Evolutionary conservation across 2,329 filamentous ascomycete species (phyloP), one percentile per base, ranked within the genome.

Genomic region (Ambrosiella beaveri): DNA sequence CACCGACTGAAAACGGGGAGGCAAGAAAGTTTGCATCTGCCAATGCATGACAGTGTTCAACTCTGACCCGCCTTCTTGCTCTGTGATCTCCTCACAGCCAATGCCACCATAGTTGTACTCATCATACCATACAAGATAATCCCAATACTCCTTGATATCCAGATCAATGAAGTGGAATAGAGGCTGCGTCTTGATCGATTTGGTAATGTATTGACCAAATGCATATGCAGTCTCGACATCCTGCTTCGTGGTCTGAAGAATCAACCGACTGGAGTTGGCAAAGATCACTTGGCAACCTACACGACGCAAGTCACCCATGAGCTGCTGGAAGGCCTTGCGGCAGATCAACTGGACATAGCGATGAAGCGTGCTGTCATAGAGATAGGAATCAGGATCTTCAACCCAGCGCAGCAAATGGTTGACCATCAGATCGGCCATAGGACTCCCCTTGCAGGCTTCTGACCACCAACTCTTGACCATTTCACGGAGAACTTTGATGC

Each of bases 391-490:
- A 0, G 91, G 88, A 62, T 84, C 93, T 68, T 95, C 89, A 1
- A 97, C 89, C 94, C 94, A 99, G 62, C 94, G 86, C 17, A 98
- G 88, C 3, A 99, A 78, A 70, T 98, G 91, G 66, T 95, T 90
- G 0, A 99, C 93, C 76, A 99, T 88, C 57, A 97, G 82, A 70
- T 98, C 93, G 0, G 94, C 94, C 88, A 98, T 96, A 45, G 81
- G 85, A 65, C 87, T 94, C 41, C 89, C 88, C 61, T 81, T 82
- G 67, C 88, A 93, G 5, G 93, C 94, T 69, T 98, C 91, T 0
- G 85, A 79, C 93, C 93, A 98, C 94, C 94, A 99, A 2, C 87
- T 81, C 69, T 96, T 95, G 64, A 99, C 93, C 90, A 99, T 96
- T 65, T 97, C 94, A 12, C 93, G 85, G 2, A 99, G 76, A 0